phyloP scores from a whole-genome alignment of 2,329 filamentous ascomycete genomes.

The Periconia macrospinosa region DNA sequence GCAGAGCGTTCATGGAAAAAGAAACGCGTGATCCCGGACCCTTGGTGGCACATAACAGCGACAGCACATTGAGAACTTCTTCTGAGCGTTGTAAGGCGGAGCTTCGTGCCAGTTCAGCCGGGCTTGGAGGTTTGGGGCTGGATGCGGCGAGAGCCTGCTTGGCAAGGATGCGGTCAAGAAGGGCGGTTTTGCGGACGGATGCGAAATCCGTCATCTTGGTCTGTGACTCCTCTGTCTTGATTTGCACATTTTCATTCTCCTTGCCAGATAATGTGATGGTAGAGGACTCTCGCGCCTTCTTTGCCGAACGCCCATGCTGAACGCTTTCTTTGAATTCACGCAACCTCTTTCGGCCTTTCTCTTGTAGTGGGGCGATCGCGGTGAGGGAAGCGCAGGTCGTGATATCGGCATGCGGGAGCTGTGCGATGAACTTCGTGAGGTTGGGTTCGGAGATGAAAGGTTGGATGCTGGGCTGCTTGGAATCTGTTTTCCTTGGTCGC shows the following conservation, averaged over 20 bases:
- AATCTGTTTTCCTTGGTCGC: conserved; percentile 31
- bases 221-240: conserved; percentile 23
- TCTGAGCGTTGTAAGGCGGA: conserved; percentile 52
- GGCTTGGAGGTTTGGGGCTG: conserved; percentile 43
- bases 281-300: conserved; percentile 28
- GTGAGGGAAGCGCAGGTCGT: conserved; percentile 54
- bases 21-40: conserved; percentile 39
- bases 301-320: conserved; percentile 34
- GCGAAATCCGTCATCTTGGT: conserved; percentile 43
- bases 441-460: conserved; percentile 35
- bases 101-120: conserved; percentile 48
- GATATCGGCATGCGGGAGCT: conserved; percentile 60
- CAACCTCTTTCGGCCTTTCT: conserved; percentile 70
- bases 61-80: conserved; percentile 49
- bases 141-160: conserved; percentile 48
- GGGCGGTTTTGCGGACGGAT: conserved; percentile 46
- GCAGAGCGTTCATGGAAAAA: conserved; percentile 47
- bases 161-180: conserved; percentile 55
- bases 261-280: conserved; percentile 22
- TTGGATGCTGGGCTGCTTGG: conserved; percentile 55
- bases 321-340: conserved; percentile 68
- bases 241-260: conserved; percentile 19
- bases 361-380: conserved; percentile 60
- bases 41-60: conserved; percentile 43
- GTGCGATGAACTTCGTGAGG: conserved; percentile 54